Base-by-base conservation (phyloP, 345 rosid species). In the Hevea brasiliensis region DNA sequence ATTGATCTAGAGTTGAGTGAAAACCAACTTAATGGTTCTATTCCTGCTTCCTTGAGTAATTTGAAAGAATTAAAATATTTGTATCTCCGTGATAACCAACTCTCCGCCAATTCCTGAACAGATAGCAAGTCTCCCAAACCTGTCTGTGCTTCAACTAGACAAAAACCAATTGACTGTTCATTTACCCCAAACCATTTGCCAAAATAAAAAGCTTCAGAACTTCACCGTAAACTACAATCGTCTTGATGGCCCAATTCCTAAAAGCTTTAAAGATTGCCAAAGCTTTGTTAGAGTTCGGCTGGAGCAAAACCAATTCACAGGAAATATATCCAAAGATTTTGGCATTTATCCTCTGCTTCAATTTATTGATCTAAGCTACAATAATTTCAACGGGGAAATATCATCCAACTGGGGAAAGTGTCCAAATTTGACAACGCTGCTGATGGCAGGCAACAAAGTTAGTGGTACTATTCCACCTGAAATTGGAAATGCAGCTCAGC, bases 381-480 rank as follows among this genome's bases (percentile, higher is more conserved):
- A 81, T 66, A 73, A 68, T 0, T 53, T 84, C 54, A 55, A 51
- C 10, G 84, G 83, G 0, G 81, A 83, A 35, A 48, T 84, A 56
- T 76, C 67, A 1, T 29, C 74, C 40, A 81, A 40, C 14, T 79
- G 65, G 72, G 74, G 65, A 1, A 61, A 14, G 0, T 76, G 75
- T 7, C 69, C 66, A 0, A 12, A 40, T 7, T 53, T 82, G 7
- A 11, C 56, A 3, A 62, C 21, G 58, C 27, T 85, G 0, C 1
- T 1, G 0, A 44, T 82, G 37, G 61, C 82, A 6, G 60, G 44
- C 27, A 86, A 84, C 42, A 61, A 71, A 2, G 35, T 86, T 14
- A 41, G 72, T 0, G 84, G 88, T 3, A 17, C 3, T 20, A 67
- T 85, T 65, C 88, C 86, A 11, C 59, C 73, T 6, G 78, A 75